Percentiles rank a stretch among this genome's conserved stretches.
Evolutionary conservation across 1,284 basidiomycete genomes (phyloP).

Genomic region (Trichosporon asahii): DNA sequence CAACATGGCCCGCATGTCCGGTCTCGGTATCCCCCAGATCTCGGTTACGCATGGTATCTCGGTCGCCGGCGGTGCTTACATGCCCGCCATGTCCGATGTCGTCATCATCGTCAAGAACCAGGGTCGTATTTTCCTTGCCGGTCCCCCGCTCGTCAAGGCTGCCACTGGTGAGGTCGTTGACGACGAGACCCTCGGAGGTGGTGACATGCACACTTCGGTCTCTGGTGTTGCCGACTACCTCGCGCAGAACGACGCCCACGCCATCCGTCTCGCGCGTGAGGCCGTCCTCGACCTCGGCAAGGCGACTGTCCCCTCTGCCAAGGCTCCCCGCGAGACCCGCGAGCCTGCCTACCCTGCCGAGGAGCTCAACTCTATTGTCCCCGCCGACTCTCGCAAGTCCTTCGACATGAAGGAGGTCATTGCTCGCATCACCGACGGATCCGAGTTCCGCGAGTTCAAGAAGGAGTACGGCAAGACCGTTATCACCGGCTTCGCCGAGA

Average conservation of each 20-base stretch:
- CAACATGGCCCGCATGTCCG: conserved; percentile 86
- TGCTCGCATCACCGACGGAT: conserved; percentile 84
- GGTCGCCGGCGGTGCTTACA: conserved; percentile 74
- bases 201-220: conserved; percentile 89
- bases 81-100: conserved; percentile 94
- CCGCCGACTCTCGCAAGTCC: conserved; percentile 76
- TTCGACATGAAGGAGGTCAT: conserved; percentile 95
- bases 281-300: conserved; percentile 74
- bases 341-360: conserved; percentile 71
- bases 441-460: conserved; percentile 91
- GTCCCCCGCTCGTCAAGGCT: conserved; percentile 90
- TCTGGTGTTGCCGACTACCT: conserved; percentile 93
- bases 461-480: conserved; percentile 88
- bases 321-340: conserved; percentile 17
- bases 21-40: conserved; percentile 84
- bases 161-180: conserved; percentile 91
- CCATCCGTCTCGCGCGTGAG: conserved; percentile 75
- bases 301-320: conserved; percentile 15
- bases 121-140: conserved; percentile 92
- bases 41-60: conserved; percentile 91
- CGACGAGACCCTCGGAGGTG: conserved; percentile 76
- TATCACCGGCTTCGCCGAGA: conserved; percentile 85
- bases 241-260: conserved; percentile 82
- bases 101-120: conserved; percentile 89
- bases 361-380: conserved; percentile 87